phyloP scores from a whole-genome alignment of 176 grass and related monocot genomes.

The Triticum dicoccoides region DNA sequence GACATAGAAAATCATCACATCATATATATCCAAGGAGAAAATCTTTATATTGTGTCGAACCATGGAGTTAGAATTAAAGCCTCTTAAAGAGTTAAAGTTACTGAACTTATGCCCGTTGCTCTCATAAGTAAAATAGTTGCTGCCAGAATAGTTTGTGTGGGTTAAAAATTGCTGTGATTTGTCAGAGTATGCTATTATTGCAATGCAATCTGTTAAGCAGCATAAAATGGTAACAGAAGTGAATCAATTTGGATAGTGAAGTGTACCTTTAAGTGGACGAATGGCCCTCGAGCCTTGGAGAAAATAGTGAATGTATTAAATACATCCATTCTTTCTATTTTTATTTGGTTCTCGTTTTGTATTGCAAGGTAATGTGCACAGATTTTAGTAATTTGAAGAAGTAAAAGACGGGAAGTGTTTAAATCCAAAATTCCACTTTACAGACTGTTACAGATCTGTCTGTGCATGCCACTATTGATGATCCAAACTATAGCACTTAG shows the following conservation, averaged over 20 bases:
- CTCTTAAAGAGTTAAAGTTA: neutral
- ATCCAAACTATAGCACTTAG: neutral
- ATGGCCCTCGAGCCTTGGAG: neutral
- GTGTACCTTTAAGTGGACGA: neutral
- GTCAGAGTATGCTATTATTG: neutral
- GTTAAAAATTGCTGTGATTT: neutral
- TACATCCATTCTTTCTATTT: neutral
- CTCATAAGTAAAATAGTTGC: neutral
- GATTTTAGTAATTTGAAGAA: slow-evolving; percentile 8
- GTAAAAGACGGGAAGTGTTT: neutral
- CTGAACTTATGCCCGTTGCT: neutral
- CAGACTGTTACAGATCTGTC: neutral
- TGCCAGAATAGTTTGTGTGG: neutral
- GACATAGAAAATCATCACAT: neutral
- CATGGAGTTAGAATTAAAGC: neutral
- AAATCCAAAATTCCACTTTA: neutral
- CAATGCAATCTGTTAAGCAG: neutral
- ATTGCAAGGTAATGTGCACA: slow-evolving; percentile 7
- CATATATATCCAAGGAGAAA: slow-evolving; percentile 17
- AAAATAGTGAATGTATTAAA: neutral
- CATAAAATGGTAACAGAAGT: neutral
- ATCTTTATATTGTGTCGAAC: neutral
- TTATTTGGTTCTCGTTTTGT: slow-evolving; percentile 3
- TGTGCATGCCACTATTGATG: neutral
- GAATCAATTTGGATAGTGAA: neutral